Base-by-base conservation (phyloP, 2,329 filamentous ascomycete genomes). In the Aspergillus spinulosporus region DNA sequence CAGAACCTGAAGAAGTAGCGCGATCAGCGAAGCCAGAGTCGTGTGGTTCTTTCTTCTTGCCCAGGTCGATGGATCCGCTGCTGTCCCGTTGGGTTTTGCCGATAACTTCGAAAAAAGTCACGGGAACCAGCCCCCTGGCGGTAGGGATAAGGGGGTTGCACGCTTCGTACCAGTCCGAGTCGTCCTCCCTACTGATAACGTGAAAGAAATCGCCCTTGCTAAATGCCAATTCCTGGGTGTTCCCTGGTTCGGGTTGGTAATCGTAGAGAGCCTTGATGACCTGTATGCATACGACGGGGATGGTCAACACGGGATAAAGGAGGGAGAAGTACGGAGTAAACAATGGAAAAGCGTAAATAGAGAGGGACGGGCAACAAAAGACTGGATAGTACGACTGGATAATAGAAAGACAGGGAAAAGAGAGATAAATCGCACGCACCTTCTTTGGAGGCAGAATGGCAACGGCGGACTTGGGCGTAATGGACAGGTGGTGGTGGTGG, bases 221-320 rank as follows among this genome's bases (percentile, higher is more conserved):
- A 76, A 99, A 99, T 72, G 89, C 88, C 67, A 99, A 82, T 78
- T 96, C 88, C 72, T 93, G 88, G 52, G 78, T 77, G 58, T 78
- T 74, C 51, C 78, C 78, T 59, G 86, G 85, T 68, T 88, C 84
- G 58, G 92, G 89, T 68, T 88, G 84, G 78, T 96, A 96, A 74
- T 95, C 90, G 82, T 96, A 96, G 57, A 97, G 87, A 31, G 94
- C 94, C 80, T 93, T 92, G 74, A 99, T 99, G 59, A 99, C 92
- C 92, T 97, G 61, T 46, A 56, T 54, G 59, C 52, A 39, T 49
- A 8, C 57, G 59, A 57, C 60, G 62, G 62, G 62, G 54, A 58
- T 57, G 53, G 60, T 66, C 53, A 61, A 57, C 54, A 58, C 32
- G 21, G 32, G 15, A 7, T 11, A 34, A 15, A 9, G 50, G 39